Evolutionary conservation across 176 grass and related monocot genomes (phyloP), one percentile per base, ranked within the genome.

Genomic region (Urochloa ruziziensis): DNA sequence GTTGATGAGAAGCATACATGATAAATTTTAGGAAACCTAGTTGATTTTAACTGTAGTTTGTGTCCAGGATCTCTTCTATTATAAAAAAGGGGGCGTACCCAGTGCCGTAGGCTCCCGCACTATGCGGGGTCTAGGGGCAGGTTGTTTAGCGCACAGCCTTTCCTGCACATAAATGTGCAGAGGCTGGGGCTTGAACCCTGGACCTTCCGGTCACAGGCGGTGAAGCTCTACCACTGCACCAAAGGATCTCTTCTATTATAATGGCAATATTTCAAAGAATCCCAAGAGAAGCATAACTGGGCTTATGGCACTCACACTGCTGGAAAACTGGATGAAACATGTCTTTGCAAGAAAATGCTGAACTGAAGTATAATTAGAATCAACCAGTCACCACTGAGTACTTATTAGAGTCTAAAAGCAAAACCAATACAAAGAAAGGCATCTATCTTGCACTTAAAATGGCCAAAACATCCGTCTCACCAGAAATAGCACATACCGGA

Each of bases 321-420:
- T 53, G 77, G 63, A 46, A 88, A 83, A 87, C n/a, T 70, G 53
- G 5, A 70, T 59, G 7, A 62, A 65, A 32, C 74, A n/a, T n/a
- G 63, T 62, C 61, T 79, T 37, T 51, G 23, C 21, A 49, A 39
- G 19, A 71, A 89, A 85, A 74, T 25, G 47, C 37, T 67, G 36
- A 49, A 70, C 43, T 37, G 65, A 69, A 9, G 12, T 21, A 51
- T 40, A 28, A 51, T 13, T 49, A 39, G 39, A 75, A 23, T 28
- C 42, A 81, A 70, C 3, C 46, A 85, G 17, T 48, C 37, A 82
- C 52, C 46, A 63, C 58, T 30, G 21, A 79, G 29, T 76, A 54
- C 71, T 43, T 43, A 43, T 54, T 27, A 12, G 21, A 71, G 54
- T 77, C 16, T 28, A 81, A 78, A 73, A 28, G 33, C 16, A 61